phyloP scores from a whole-genome alignment of 371 early-diverging fungal genomes.

The Mucor circinelloides region DNA sequence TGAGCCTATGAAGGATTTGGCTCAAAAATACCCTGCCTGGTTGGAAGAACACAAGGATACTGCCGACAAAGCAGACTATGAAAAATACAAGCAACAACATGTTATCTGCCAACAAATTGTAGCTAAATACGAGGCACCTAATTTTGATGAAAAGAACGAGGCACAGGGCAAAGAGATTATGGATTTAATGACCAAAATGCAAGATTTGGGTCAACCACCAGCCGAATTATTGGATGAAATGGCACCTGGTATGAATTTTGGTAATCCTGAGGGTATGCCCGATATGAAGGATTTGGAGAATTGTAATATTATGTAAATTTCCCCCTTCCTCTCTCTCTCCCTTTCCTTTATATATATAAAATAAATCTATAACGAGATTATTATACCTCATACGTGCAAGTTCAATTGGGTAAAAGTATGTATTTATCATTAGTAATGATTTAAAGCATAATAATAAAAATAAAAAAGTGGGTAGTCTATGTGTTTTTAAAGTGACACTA shows the following conservation, averaged over 20 bases:
- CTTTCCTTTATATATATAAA: not conserved
- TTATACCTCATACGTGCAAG: not conserved
- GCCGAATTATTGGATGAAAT: constrained; percentile 84
- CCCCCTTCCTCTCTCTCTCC: not conserved
- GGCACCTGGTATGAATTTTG: constrained; percentile 87
- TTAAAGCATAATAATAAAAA: not conserved
- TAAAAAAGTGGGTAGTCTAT: not conserved
- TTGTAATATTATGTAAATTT: constrained; percentile 51
- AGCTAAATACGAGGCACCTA: constrained; percentile 68
- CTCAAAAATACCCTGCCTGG: constrained; percentile 83
- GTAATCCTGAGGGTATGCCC: constrained; percentile 70
- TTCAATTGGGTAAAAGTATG: not conserved
- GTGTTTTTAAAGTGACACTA: constrained; percentile 31
- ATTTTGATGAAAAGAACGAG: constrained; percentile 67
- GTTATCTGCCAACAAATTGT: constrained; percentile 76
- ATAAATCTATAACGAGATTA: not conserved
- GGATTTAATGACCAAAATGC: constrained; percentile 94
- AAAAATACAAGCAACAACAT: constrained; percentile 76
- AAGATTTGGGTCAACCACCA: constrained; percentile 94
- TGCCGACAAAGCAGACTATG: constrained; percentile 67
- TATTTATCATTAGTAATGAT: not conserved
- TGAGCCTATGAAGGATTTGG: constrained; percentile 92
- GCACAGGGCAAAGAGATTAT: constrained; percentile 70
- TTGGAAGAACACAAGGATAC: constrained; percentile 73
- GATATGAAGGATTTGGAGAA: constrained; percentile 64